phyloP scores from a whole-genome alignment of 352 stramenopile genomes.

The Halophytophthora batemanensis region DNA sequence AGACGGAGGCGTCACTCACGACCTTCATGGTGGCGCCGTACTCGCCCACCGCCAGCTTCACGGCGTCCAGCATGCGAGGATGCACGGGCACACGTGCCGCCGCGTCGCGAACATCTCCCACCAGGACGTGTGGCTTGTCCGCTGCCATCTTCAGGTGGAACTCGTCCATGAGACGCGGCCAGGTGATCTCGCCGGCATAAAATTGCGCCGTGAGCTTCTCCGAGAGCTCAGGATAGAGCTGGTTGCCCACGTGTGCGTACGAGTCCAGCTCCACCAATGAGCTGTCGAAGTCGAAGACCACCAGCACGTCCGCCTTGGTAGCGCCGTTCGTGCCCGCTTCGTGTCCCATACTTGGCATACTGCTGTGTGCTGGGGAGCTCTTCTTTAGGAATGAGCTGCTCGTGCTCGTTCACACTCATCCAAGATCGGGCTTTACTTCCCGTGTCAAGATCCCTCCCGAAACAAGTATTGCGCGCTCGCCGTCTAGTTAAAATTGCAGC shows the following conservation, averaged over 20 bases:
- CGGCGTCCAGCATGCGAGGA: constrained; percentile 40
- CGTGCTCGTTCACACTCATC: no score
- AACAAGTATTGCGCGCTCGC: no score
- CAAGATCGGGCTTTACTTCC: no score
- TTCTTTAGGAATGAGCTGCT: no score
- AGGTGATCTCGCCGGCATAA: constrained; percentile 8
- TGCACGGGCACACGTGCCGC: constrained; percentile 31
- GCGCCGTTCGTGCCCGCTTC: not conserved
- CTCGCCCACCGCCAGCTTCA: constrained; percentile 31
- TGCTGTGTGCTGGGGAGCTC: no score
- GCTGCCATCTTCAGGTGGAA: constrained; percentile 26
- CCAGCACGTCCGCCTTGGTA: constrained; percentile 20
- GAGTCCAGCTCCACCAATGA: constrained; percentile 50
- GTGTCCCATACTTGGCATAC: no score
- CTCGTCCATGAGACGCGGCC: constrained; percentile 29
- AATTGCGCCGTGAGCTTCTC: constrained; percentile 15
- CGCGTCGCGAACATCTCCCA: constrained; percentile 20
- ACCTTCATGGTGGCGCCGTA: constrained; percentile 35
- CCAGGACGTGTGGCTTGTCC: constrained; percentile 20
- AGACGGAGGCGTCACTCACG: constrained; percentile 47
- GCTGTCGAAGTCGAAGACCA: constrained; percentile 55
- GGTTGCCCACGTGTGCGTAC: constrained; percentile 26
- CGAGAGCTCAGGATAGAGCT: constrained; percentile 30
- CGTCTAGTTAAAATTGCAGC: no score
- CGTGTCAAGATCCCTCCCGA: no score